phyloP scores from a whole-genome alignment of 2,329 filamentous ascomycete genomes.

The Plectosphaerella sp. region DNA sequence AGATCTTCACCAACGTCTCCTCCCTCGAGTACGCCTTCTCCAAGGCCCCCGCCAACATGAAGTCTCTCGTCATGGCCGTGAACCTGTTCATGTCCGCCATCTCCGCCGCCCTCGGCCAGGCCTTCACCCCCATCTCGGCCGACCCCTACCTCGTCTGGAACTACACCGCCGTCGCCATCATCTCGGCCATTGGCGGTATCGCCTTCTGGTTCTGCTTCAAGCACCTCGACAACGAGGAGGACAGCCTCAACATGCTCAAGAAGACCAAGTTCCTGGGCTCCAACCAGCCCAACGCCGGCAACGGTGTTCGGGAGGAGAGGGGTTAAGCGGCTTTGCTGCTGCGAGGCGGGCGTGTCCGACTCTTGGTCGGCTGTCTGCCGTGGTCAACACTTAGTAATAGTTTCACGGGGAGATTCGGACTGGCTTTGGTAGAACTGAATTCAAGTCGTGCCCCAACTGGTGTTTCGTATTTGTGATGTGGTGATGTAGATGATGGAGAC shows the following conservation, averaged over 20 bases:
- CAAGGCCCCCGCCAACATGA: slow-evolving; percentile 77
- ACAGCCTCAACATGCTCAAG: slow-evolving; percentile 60
- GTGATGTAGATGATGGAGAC: too few species aligned
- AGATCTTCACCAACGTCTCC: slow-evolving; percentile 49
- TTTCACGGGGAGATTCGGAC: too few species aligned
- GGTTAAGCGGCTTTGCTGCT: not conserved
- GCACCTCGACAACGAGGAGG: slow-evolving; percentile 63
- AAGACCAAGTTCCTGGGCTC: slow-evolving; percentile 36
- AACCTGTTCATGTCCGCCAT: slow-evolving; percentile 69
- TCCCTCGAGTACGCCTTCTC: slow-evolving; percentile 73
- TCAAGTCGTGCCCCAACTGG: too few species aligned
- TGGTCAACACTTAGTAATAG: too few species aligned
- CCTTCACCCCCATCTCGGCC: slow-evolving; percentile 54
- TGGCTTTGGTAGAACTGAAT: too few species aligned
- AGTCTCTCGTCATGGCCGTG: slow-evolving; percentile 66
- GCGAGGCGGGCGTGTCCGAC: too few species aligned
- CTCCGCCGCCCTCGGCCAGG: slow-evolving; percentile 66
- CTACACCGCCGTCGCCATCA: slow-evolving; percentile 58
- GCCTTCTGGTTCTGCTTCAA: slow-evolving; percentile 67
- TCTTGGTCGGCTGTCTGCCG: too few species aligned
- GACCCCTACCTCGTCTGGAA: slow-evolving; percentile 70
- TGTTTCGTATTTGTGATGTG: too few species aligned
- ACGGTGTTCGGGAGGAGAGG: slow-evolving; percentile 1
- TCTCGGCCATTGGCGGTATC: slow-evolving; percentile 58
- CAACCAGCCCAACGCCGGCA: slow-evolving; percentile 27